Base-by-base conservation (phyloP, 345 rosid species). In the Orychophragmus violaceus region DNA sequence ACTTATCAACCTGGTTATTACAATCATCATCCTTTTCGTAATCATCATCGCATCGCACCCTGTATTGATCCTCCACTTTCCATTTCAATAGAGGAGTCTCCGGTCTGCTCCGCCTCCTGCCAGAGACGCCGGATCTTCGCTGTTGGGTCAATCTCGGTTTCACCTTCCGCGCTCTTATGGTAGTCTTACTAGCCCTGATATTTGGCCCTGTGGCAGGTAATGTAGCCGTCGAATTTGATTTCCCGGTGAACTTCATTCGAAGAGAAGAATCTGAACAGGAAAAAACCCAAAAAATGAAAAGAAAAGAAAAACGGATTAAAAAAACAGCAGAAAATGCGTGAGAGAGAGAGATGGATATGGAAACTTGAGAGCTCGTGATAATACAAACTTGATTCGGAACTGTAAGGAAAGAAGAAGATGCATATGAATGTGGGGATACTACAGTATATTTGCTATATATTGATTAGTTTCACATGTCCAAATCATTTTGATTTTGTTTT, bases 21-120 rank as follows among this genome's bases (percentile, higher is more conserved):
- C 44, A 60, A n/a, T 45, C 77, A 53, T 70, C 73, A 46, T 68
- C 78, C 23, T 46, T n/a, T 9, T 75, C 78, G 16, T 4, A 51
- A n/a, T 41, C 76, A 51, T 68, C 75, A 2, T 61, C n/a, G 25
- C 57, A 59, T 44, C 44, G 58, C 23, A 54, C 69, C 42, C 39
- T 76, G 44, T 62, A 76, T 8, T 29, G 68, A 74, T 80, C 90
- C 39, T 84, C 87, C 32, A 68, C 78, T 77, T 78, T 84, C 85
- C 88, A 84, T 72, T 82, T 79, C 60, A 81, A 67, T 16, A 77
- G 75, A 5, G 88, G 88, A 13, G 95, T 83, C 72, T 84, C 92
- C 5, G 84, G 85, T 41, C 89, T 69, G 76, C 82, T 82, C 62
- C 85, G 78, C 8, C 71, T 79, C 59, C 82, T 78, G n/a, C 57